Evolutionary conservation across 352 stramenopile species (phyloP).

Genomic region (Globisporangium emineosum): DNA sequence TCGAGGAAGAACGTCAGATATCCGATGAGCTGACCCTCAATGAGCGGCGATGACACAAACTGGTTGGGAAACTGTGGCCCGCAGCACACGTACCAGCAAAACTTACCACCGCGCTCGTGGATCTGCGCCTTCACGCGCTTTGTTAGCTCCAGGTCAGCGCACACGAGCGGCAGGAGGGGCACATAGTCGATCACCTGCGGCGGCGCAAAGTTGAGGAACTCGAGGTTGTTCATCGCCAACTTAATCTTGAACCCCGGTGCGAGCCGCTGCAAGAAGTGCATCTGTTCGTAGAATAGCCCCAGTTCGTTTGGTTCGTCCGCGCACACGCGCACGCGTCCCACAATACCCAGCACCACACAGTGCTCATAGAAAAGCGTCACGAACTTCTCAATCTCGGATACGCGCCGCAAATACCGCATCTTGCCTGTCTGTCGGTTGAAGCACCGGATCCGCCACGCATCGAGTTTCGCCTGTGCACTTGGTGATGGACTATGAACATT

Average conservation of each 20-base stretch:
- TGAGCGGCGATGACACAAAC: conserved; percentile 72
- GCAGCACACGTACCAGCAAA: conserved; percentile 85
- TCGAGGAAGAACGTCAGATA: conserved; percentile 78
- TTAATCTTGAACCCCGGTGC: conserved; percentile 71
- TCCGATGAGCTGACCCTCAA: conserved; percentile 70
- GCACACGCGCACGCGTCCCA: conserved; percentile 65
- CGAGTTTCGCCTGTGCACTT: conserved; percentile 21
- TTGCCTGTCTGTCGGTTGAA: conserved; percentile 48
- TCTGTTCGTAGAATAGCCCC: conserved; percentile 54
- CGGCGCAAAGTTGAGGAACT: conserved; percentile 63
- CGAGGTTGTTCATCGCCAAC: conserved; percentile 69
- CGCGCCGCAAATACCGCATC: conserved; percentile 50
- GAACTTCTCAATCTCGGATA: conserved; percentile 62
- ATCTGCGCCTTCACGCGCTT: conserved; percentile 45
- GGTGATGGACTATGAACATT: not conserved
- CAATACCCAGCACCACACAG: conserved; percentile 48
- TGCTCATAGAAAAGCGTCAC: conserved; percentile 67
- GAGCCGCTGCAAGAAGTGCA: conserved; percentile 57
- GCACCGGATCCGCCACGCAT: conserved; percentile 72
- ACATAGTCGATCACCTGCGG: conserved; percentile 72
- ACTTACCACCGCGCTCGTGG: conserved; percentile 48
- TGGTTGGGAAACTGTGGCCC: conserved; percentile 66
- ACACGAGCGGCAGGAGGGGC: conserved; percentile 63
- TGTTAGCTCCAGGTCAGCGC: conserved; percentile 61
- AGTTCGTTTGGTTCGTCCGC: conserved; percentile 66